These are phyloP conservation scores for Paramecium caudatum DNA, from an alignment of 73 alveolate genomes.

Conservation along the genomic window DNA sequence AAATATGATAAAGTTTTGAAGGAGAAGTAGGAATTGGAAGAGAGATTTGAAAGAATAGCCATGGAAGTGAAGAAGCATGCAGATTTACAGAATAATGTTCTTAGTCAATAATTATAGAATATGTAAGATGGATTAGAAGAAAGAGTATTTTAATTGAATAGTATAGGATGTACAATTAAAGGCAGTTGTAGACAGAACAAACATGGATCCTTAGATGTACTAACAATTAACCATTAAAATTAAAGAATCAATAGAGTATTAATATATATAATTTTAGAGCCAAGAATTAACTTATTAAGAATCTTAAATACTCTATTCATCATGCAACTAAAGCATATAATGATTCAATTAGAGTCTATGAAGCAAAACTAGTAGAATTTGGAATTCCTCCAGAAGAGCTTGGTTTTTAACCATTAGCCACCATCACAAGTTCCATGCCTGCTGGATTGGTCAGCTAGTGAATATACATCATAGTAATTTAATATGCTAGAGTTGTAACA, in stretches of 20 bases:
- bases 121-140: conserved; percentile 60
- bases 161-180: conserved; percentile 84
- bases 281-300: conserved; percentile 86
- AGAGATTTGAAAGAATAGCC: conserved; percentile 80
- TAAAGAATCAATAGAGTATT: conserved; percentile 86
- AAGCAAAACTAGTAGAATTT: conserved; percentile 96
- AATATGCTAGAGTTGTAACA: conserved; percentile 7
- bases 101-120: conserved; percentile 44
- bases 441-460: conserved; percentile 96
- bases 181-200: conserved; percentile 80
- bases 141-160: not conserved
- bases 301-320: conserved; percentile 92
- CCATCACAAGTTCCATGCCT: conserved; percentile 97
- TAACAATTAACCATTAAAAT: conserved; percentile 84
- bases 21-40: conserved; percentile 84
- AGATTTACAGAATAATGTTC: conserved; percentile 68
- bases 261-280: conserved; percentile 56
- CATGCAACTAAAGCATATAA: conserved; percentile 98
- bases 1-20: conserved; percentile 80
- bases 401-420: conserved; percentile 92
- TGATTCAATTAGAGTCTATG: conserved; percentile 98
- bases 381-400: conserved; percentile 98
- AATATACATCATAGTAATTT: too few species aligned
- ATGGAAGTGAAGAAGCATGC: conserved; percentile 75
- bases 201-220: conserved; percentile 81